Percentiles rank a stretch among this genome's conserved stretches.
These are phyloP conservation scores for Huntiella savannae DNA, from an alignment of 2,329 filamentous ascomycete species.

Conservation along the genomic window DNA sequence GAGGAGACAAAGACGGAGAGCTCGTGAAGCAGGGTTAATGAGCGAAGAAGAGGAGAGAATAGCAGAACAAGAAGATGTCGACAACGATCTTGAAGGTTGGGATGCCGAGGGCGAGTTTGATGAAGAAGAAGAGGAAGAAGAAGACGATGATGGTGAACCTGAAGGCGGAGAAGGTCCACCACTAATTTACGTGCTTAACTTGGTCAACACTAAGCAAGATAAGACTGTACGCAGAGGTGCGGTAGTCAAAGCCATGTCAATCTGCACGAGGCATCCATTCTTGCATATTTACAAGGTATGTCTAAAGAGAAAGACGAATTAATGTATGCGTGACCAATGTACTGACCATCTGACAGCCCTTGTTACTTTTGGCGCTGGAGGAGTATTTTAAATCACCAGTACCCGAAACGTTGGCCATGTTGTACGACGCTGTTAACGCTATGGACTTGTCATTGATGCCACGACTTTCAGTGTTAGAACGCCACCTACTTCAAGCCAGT, in stretches of 20 bases:
- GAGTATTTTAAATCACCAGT: constrained; percentile 92
- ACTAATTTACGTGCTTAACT: constrained; percentile 86
- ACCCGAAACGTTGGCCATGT: constrained; percentile 65
- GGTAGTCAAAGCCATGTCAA: constrained; percentile 94
- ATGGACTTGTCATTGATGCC: constrained; percentile 97
- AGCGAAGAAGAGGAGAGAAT: constrained; percentile 22
- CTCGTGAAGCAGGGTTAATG: constrained; percentile 29
- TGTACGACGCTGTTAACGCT: constrained; percentile 83
- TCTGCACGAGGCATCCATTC: constrained; percentile 93
- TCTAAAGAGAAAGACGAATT: background rate
- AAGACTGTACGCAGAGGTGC: constrained; percentile 83
- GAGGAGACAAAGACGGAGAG: constrained; percentile 31
- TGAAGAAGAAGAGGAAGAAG: constrained; percentile 33
- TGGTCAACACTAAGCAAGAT: constrained; percentile 97
- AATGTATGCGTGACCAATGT: constrained; percentile 10
- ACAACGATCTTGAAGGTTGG: constrained; percentile 29
- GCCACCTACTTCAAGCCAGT: constrained; percentile 69
- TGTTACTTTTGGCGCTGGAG: constrained; percentile 76
- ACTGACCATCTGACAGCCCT: constrained; percentile 34
- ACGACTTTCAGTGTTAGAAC: constrained; percentile 62
- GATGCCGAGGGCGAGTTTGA: constrained; percentile 28
- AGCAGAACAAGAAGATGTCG: constrained; percentile 23
- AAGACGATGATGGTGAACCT: constrained; percentile 41
- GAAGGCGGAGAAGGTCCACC: constrained; percentile 69
- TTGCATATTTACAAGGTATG: constrained; percentile 89